Evolutionary conservation across 2,329 filamentous ascomycete genomes (phyloP).

Genomic region (Claviceps sp.): DNA sequence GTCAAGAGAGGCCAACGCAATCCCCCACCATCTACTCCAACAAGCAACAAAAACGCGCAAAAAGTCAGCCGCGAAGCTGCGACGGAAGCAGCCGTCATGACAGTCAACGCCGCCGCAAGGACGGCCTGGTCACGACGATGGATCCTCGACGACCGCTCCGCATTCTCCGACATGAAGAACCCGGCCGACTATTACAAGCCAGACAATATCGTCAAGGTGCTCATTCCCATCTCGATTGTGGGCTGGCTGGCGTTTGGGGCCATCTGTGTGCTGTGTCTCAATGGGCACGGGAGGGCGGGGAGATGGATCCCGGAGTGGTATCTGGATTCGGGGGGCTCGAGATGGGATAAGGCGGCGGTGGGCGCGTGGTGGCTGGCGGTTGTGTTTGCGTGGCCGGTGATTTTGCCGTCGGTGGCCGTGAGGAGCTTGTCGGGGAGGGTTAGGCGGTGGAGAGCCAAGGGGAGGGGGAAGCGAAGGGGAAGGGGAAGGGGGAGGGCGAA

Average conservation of each 20-base stretch:
- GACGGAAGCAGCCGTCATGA: background rate
- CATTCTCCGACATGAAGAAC: background rate
- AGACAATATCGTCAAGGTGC: constrained; percentile 1
- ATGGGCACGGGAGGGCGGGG: constrained; percentile 15
- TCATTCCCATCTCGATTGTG: constrained; percentile 13
- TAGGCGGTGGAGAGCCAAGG: constrained; percentile 13
- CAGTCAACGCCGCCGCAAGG: background rate
- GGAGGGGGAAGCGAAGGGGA: constrained; percentile 25
- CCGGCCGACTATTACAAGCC: background rate
- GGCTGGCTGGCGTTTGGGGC: constrained; percentile 20
- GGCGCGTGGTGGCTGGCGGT: constrained; percentile 17
- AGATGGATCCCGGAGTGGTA: constrained; percentile 23
- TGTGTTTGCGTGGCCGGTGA: constrained; percentile 35
- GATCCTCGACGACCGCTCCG: background rate
- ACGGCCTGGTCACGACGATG: background rate
- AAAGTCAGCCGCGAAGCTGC: background rate
- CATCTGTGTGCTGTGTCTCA: constrained; percentile 19
- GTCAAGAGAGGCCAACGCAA: background rate
- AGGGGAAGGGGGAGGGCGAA: constrained; percentile 23
- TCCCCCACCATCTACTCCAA: background rate
- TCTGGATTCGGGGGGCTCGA: constrained; percentile 13
- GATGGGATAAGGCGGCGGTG: constrained; percentile 11
- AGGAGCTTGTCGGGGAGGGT: constrained; percentile 60
- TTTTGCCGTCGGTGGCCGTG: constrained; percentile 53
- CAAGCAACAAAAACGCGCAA: background rate